Evolutionary conservation across 805 yeast genomes (phyloP), one percentile per base, ranked within the genome.

Genomic region (Suhomyces sp.): DNA sequence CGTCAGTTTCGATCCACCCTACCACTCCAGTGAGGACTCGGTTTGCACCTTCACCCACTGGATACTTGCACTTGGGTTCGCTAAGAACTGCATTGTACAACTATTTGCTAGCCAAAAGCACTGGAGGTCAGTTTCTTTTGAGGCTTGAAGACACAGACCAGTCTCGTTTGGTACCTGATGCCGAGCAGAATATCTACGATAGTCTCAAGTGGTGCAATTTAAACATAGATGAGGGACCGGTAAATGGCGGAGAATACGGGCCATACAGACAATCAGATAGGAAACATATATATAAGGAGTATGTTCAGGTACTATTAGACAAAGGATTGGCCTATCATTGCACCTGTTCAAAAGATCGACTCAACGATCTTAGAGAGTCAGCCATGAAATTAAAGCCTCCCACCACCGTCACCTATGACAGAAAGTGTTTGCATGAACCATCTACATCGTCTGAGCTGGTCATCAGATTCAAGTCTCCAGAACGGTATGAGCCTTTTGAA

Each of bases 31-130:
- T 84, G 0, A 69, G 97, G 57, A 89, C 98, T 1, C 72, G 99
- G 57, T 94, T 94, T 69, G 99, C 99, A 0, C 99, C 99, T 0
- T 91, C 97, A 1, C 99, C 99, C 1, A 94, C 99, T 0, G 99
- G 99, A 0, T 82, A 82, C 55, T 75, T 94, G n/a, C 99, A 94
- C 65, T 66, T 94, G 53, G 99, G 99, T 0, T 92, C 97, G 0
- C 65, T 94, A 44, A 73, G 99, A 65, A 94, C 99, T 0, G 98
- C 98, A 0, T 68, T 94, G 17, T 94, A 90, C 69, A 94, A 94
- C 67, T 94, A 85, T 61, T 67, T 94, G 15, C 70, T 89, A 13
- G 98, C 99, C 0, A 82, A 76, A 59, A 76, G 80, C 49, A 89
- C 97, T 0, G 81, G 82, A 0, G 99, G 99, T 0, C 80, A 82